These are phyloP conservation scores for Ophiostoma himal-ulmi DNA, from an alignment of 2,329 filamentous ascomycete genomes.

Conservation along the genomic window DNA sequence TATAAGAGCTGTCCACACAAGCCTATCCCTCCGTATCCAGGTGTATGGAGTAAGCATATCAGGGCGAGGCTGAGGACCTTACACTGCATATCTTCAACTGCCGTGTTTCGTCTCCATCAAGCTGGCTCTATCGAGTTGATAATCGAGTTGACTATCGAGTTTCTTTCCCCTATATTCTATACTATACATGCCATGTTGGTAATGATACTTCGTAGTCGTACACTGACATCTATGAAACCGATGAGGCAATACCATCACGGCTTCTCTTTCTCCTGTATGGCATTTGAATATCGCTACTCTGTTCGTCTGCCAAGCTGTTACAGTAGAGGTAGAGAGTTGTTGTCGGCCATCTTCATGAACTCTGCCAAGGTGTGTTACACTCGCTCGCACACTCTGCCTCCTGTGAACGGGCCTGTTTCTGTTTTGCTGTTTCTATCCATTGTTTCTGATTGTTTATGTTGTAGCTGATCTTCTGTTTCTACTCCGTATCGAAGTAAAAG, in stretches of 20 bases:
- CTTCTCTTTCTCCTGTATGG: neutral
- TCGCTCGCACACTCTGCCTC: neutral
- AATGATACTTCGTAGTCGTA: neutral
- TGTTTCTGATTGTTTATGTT: conserved; percentile 2
- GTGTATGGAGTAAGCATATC: neutral
- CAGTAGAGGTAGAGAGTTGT: too few species aligned
- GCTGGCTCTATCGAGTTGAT: neutral
- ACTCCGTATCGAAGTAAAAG: neutral
- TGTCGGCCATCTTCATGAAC: too few species aligned
- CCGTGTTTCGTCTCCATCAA: neutral
- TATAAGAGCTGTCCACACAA: neutral
- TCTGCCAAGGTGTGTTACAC: neutral
- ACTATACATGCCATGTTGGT: too few species aligned
- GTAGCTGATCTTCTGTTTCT: conserved; percentile 5
- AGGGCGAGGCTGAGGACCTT: neutral
- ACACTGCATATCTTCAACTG: neutral
- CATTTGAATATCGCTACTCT: conserved; percentile 5
- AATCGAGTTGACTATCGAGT: too few species aligned
- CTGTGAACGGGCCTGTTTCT: neutral
- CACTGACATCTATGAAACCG: neutral
- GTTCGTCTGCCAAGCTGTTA: neutral
- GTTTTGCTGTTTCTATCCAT: neutral
- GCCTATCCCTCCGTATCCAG: neutral
- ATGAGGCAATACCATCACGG: neutral
- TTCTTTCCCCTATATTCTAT: neutral